Evolutionary conservation across 2,329 filamentous ascomycete genomes (phyloP), one percentile per base, ranked within the genome.

Genomic region (Endoconidiophora laricicola): DNA sequence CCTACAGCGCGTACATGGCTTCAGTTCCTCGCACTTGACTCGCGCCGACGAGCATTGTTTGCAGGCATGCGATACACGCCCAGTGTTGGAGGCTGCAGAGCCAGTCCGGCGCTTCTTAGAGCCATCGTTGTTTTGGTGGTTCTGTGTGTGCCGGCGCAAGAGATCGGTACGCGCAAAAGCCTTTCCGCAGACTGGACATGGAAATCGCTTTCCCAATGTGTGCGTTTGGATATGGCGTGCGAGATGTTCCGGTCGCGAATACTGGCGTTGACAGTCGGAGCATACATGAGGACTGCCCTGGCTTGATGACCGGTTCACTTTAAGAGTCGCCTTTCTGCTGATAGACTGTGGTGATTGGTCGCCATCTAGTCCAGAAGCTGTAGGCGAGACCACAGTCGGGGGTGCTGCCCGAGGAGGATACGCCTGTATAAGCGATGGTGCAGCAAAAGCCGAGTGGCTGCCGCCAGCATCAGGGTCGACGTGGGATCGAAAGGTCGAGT

Each of bases 21-120:
- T 75, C 20, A 63, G 58, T 51, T 76, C 72, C 54, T 74, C 71
- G 54, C 72, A 76, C 55, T 74, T 75, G 42, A 76, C 70, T 18
- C 72, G 64, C 9, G 72, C 71, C 16, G 65, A 59, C 3, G 72
- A 71, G 54, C 72, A 76, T 7, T 69, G 61, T 22, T 66, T 66
- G 55, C 72, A 76, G 12, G 72, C 72, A 55, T 74, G 70, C 7
- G 67, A 70, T 9, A 76, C 72, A 10, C 72, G 69, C 18, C 69
- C 67, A 2, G 68, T 63, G 14, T 63, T 67, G 2, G 68, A 67
- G 1, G 68, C 68, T 1, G 68, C 59, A 41, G 65, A 65, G 46
- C 66, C 66, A 10, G 69, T 66, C 36, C 71, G 65, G 33, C 70
- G 63, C 56, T 69, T 72, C 56, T 70, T 71, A 44, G 64, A 63